Evolutionary conservation across 306 rosid species (phyloP).

Genomic region (Prunus mume): DNA sequence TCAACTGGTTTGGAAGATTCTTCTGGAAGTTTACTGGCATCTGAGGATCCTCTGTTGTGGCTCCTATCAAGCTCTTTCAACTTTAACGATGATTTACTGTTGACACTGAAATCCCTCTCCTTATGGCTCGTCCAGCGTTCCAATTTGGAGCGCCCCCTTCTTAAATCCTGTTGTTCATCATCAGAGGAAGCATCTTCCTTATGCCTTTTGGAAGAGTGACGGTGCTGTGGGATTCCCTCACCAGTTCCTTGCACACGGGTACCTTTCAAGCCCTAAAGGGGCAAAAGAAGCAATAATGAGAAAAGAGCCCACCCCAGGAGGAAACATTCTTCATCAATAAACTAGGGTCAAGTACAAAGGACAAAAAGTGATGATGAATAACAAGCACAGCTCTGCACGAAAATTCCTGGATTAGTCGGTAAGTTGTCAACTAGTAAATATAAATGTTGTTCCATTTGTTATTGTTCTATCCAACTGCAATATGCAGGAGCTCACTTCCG

Average conservation of each 20-base stretch:
- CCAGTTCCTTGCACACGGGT: slow-evolving; percentile 46
- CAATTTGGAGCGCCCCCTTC: slow-evolving; percentile 85
- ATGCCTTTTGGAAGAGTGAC: slow-evolving; percentile 50
- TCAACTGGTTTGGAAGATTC: slow-evolving; percentile 51
- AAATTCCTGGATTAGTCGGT: neutral
- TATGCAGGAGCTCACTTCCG: neutral
- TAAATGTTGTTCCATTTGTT: neutral
- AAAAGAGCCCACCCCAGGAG: slow-evolving; percentile 13
- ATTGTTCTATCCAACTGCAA: neutral
- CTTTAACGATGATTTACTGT: slow-evolving; percentile 58
- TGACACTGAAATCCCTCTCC: slow-evolving; percentile 67
- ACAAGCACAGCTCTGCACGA: neutral
- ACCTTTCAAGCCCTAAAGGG: slow-evolving; percentile 66
- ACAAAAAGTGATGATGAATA: neutral
- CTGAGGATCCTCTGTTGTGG: slow-evolving; percentile 40
- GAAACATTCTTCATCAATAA: slow-evolving; percentile 9
- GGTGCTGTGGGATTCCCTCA: slow-evolving; percentile 48
- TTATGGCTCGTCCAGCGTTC: slow-evolving; percentile 98
- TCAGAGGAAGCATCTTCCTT: slow-evolving; percentile 63
- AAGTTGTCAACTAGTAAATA: neutral
- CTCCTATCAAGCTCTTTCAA: slow-evolving; percentile 49
- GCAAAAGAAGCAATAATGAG: slow-evolving; percentile 21
- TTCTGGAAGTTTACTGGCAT: slow-evolving; percentile 56
- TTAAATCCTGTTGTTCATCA: slow-evolving; percentile 72
- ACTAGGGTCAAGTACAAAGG: neutral